These are phyloP conservation scores for Coprinopsis sp. DNA, from an alignment of 768 basidiomycete genomes.

Conservation along the genomic window DNA sequence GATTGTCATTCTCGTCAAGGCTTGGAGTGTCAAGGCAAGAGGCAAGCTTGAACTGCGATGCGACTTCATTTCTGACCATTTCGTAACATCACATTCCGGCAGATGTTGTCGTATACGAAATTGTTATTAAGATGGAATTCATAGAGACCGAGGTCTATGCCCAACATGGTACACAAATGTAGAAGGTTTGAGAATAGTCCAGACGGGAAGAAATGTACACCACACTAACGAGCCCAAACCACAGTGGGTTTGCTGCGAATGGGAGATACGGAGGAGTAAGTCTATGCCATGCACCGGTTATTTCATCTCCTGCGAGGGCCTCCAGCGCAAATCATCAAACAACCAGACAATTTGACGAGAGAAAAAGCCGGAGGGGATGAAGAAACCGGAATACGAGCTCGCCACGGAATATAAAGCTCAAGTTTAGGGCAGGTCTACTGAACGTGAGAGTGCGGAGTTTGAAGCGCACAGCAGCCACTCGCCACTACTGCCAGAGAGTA, in stretches of 20 bases:
- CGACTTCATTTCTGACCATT: conserved; percentile 1
- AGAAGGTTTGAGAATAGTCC: conserved; percentile 1
- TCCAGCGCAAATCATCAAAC: conserved; percentile 29
- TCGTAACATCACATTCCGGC: too few relatives aligned
- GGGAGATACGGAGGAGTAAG: conserved; percentile 88
- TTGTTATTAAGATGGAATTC: too few relatives aligned
- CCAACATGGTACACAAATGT: background rate
- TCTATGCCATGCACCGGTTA: conserved; percentile 83
- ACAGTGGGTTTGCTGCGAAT: conserved; percentile 47
- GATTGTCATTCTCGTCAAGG: too few relatives aligned
- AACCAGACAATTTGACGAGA: conserved; percentile 37
- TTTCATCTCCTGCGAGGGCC: conserved; percentile 89
- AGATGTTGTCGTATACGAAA: too few relatives aligned
- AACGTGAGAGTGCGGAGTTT: background rate
- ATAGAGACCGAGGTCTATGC: too few relatives aligned
- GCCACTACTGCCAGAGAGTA: too few relatives aligned
- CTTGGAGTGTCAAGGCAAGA: background rate
- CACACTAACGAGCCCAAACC: conserved; percentile 78
- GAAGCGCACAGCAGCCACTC: background rate
- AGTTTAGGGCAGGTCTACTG: conserved; percentile 12
- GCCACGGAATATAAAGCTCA: background rate
- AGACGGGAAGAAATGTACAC: conserved; percentile 56
- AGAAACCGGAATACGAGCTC: background rate
- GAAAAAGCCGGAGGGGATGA: conserved; percentile 43
- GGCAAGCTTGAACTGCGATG: background rate